Evolutionary conservation across 345 rosid species (phyloP), one percentile per base, ranked within the genome.

Genomic region (Iberis pinnata): DNA sequence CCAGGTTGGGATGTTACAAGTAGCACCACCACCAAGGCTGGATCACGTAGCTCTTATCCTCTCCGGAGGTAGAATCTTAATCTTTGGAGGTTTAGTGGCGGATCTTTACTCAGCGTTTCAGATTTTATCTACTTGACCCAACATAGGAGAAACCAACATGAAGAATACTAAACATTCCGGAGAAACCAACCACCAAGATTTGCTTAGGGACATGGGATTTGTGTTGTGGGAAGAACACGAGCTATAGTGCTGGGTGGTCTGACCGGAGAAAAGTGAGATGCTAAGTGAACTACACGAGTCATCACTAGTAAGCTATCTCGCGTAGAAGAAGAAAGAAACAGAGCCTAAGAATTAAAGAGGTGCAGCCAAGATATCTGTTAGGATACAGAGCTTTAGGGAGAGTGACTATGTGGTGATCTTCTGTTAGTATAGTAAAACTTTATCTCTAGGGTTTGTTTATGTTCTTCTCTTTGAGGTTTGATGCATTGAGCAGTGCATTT

Each of bases 211-310:
- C 96, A 88, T 50, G 83, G 94, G 49, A 88, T 89, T 2, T 88
- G 96, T 72, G 89, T 88, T 16, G 96, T 88, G 1, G 96, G 89
- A 20, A 94, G 96, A 27, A 88, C 96, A 15, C 79, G 89, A 50
- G 87, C 88, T 27, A 77, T 88, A 42, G 89, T 84, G 40, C 87
- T 88, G 0, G 94, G 96, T 12, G 96, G 96, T 43, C 96, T 84
- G 65, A 84, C 96, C 0, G 93, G 93, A 20, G 96, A 88, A 65
- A 93, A 88, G 61, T 88, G 96, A n/a, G 96, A 88, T 88, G 94
- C 77, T 88, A 43, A 78, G 85, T 2, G 97, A 89, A 62, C 76
- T 84, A 41, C 96, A 88, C 13, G 96, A 84, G 73, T 73, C 84
- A 18, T 80, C 90, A 4, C 66, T 88, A 60, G 84, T 77, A 3